These are phyloP conservation scores for Collybia mongolica DNA, from an alignment of 768 basidiomycete genomes.

Conservation along the genomic window DNA sequence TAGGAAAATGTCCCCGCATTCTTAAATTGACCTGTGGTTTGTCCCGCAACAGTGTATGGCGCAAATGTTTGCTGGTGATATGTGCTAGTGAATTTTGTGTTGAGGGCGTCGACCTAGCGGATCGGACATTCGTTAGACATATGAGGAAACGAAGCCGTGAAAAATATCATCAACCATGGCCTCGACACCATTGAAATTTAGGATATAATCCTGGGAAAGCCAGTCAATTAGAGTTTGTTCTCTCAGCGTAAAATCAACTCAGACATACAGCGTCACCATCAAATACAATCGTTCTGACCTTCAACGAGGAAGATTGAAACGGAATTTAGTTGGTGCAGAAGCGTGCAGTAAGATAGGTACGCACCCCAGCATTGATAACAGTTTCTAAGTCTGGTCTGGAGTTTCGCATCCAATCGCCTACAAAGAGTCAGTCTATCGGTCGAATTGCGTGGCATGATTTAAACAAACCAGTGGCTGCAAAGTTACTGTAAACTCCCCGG, in stretches of 20 bases:
- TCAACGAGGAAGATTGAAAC: neutral
- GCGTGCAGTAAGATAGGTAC: slow-evolving; percentile 8
- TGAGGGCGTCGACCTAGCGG: slow-evolving; percentile 40
- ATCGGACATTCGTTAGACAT: neutral
- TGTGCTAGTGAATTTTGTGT: slow-evolving; percentile 41
- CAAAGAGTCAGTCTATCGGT: neutral
- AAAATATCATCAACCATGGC: slow-evolving; percentile 39
- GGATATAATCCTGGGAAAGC: slow-evolving; percentile 42
- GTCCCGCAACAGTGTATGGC: slow-evolving; percentile 49
- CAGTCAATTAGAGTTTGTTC: neutral
- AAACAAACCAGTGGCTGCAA: slow-evolving; percentile 42
- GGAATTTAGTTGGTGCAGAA: neutral
- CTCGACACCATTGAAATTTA: slow-evolving; percentile 57
- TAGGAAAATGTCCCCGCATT: slow-evolving; percentile 59
- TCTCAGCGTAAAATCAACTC: neutral
- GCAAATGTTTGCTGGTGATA: slow-evolving; percentile 43
- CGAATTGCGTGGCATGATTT: neutral
- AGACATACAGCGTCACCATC: slow-evolving; percentile 54
- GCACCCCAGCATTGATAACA: slow-evolving; percentile 57
- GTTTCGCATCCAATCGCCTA: slow-evolving; percentile 60
- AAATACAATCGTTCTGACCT: slow-evolving; percentile 48
- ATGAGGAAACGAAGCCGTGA: neutral
- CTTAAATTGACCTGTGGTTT: slow-evolving; percentile 51
- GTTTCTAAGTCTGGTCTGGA: slow-evolving; percentile 48
- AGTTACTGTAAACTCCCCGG: slow-evolving; percentile 43